Base-by-base conservation (phyloP, 768 basidiomycete genomes). In the Floccularia luteovirens region DNA sequence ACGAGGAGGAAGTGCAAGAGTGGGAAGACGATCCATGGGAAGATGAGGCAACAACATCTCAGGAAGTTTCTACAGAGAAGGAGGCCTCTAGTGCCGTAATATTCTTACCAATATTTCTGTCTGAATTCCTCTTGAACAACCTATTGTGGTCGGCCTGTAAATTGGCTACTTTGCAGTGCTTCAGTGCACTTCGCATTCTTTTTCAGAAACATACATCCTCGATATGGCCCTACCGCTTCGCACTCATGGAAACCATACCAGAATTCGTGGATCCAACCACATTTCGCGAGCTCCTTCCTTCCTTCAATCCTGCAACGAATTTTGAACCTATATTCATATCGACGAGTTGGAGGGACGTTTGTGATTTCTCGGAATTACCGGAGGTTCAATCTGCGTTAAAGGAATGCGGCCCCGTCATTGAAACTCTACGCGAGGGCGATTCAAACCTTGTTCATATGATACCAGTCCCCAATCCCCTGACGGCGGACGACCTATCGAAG, bases 11-110 rank as follows among this genome's bases (percentile, higher is more conserved):
- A 16, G 67, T 69, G 40, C 76, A 77, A 30, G 83, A 82, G 38
- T 86, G 82, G 84, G 76, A 78, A 49, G 85, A 82, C 49, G 82
- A 87, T 55, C 83, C 85, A 10, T 88, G 84, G 83, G 78, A 67
- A 25, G 81, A 87, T 21, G 58, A 51, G 32, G 43, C 51, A 20
- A 41, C 46, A 12, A 46, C 46, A 5, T 38, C 51, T 12, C 43
- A 48, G 31, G 52, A 53, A 33, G n/a, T n/a, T n/a, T 58, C 66
- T 1, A 54, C 52, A 25, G 60, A 63, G 32, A 53, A 52, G 17
- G 46, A 50, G 12, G 43, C 56, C 28, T 41, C 59, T 7, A 48
- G 53, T n/a, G 42, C 64, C 10, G 44, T 50, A 24, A 41, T 44
- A 49, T 67, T 60, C 52, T 55, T 59, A 16, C 68, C 69, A 36